phyloP scores from a whole-genome alignment of 768 basidiomycete species.

The Suillus bovinus region DNA sequence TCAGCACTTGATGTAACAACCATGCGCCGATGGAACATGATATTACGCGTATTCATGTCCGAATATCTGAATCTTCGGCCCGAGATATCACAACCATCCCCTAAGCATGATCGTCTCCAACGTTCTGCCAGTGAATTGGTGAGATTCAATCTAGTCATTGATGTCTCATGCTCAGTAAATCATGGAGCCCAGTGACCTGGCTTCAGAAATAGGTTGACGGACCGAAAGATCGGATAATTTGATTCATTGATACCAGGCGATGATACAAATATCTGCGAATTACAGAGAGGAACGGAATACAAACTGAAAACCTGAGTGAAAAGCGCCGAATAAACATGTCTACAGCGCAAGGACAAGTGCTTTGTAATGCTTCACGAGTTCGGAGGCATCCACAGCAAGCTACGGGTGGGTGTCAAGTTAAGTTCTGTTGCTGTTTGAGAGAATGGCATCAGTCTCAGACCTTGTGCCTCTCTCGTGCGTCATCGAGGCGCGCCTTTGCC shows the following conservation, averaged over 20 bases:
- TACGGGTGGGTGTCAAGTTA: conserved; percentile 14
- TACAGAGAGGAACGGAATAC: neutral
- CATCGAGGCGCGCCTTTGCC: conserved; percentile 35
- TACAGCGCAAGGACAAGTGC: conserved; percentile 28
- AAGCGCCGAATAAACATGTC: neutral
- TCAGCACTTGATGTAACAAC: conserved; percentile 82
- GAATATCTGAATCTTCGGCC: conserved; percentile 84
- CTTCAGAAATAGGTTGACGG: neutral
- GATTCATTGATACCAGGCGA: neutral
- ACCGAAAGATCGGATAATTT: neutral
- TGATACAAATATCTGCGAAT: neutral
- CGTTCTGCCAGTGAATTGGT: conserved; percentile 51
- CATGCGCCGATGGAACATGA: conserved; percentile 86
- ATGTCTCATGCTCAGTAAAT: neutral
- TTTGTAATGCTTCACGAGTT: conserved; percentile 44
- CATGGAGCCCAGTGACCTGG: conserved; percentile 5
- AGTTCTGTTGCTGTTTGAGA: neutral
- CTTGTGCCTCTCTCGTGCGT: conserved; percentile 40
- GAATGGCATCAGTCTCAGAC: conserved; percentile 18
- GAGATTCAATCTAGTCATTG: conserved; percentile 21
- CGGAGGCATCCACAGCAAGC: conserved; percentile 40
- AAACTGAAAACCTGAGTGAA: neutral
- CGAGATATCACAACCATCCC: conserved; percentile 33
- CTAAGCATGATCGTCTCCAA: conserved; percentile 26
- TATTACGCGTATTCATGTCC: conserved; percentile 83